Base-by-base conservation (phyloP, 441 rosid genomes). In the Brassica hybrid region DNA sequence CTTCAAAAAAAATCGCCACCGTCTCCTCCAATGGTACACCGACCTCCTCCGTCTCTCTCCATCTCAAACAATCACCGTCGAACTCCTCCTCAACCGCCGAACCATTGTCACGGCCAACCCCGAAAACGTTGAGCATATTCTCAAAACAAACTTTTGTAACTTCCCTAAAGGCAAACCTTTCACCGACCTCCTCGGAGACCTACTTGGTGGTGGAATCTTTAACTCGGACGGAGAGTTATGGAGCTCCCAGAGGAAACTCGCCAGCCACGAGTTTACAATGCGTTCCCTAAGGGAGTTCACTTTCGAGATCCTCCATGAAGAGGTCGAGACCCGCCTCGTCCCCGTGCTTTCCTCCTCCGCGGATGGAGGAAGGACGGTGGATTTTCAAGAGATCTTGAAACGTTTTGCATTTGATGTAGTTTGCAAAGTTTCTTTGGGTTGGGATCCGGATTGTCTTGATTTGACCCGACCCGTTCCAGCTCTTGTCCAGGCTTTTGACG, bases 51-150 rank as follows among this genome's bases (percentile, higher is more conserved):
- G 82, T 4, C 75, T 60, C 17, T 90, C 95, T 6, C 85, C 89
- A 0, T 67, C 86, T 11, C 84, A 83, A 78, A 88, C 95, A 11
- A 81, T 88, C 74, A 88, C 80, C 59, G 76, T 90, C 27, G 84
- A 90, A 58, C 86, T 85, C 57, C 87, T 91, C 16, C 25, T 72
- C 21, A 21, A 54, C 50, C 81, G 77, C 19, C 79, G 83, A 56
- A 86, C 86, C 75, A 84, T 83, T 3, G 83, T 89, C 71, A 91
- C 93, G 3, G 91, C 90, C 5, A 87, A 89, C 38, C 93, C 88
- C 0, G 73, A 83, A 19, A 91, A 89, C 86, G 88, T 91, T 1
- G 93, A 89, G 68, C 82, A 91, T 78, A 85, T 91, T 69, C 91
- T 91, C 70, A 89, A 83, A 80, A 89, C 91, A 14, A 78, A 81